These are phyloP conservation scores for Linaria vulgaris DNA, from an alignment of 257 asterid species.

Conservation along the genomic window DNA sequence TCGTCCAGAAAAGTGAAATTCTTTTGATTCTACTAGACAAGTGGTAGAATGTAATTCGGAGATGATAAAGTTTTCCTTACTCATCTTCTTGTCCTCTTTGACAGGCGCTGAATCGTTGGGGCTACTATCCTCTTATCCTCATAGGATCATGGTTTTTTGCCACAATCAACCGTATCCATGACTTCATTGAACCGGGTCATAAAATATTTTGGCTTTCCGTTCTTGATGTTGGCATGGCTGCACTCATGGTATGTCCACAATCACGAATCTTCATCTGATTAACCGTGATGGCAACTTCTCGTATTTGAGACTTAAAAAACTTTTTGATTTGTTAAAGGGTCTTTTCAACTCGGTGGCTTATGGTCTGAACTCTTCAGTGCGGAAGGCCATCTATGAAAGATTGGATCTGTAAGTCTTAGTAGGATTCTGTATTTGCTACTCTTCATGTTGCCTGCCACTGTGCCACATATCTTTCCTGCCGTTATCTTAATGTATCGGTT, in stretches of 20 bases:
- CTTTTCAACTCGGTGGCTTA: conserved; percentile 94
- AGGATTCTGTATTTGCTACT: background rate
- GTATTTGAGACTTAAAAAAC: conserved; percentile 12
- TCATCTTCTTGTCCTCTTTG: conserved; percentile 8
- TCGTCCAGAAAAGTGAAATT: background rate
- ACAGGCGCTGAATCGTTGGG: conserved; percentile 96
- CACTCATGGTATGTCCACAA: conserved; percentile 69
- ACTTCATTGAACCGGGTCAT: conserved; percentile 82
- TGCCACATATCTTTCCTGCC: background rate
- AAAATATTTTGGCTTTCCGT: conserved; percentile 96
- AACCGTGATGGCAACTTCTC: conserved; percentile 8
- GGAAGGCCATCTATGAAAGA: conserved; percentile 84
- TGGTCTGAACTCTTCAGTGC: conserved; percentile 91
- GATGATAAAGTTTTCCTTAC: background rate
- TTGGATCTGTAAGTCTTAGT: conserved; percentile 73
- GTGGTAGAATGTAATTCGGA: background rate
- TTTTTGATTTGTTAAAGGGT: conserved; percentile 55
- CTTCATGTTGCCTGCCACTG: background rate
- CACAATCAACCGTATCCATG: conserved; percentile 93
- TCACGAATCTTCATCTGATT: background rate
- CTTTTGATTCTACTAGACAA: background rate
- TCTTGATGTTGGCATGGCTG: conserved; percentile 95
- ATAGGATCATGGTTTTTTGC: conserved; percentile 98
- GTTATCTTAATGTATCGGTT: background rate
- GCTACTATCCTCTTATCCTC: conserved; percentile 94